Conservation (phyloP, 208 protist species). For the Trypanosoma congolense region DNA sequence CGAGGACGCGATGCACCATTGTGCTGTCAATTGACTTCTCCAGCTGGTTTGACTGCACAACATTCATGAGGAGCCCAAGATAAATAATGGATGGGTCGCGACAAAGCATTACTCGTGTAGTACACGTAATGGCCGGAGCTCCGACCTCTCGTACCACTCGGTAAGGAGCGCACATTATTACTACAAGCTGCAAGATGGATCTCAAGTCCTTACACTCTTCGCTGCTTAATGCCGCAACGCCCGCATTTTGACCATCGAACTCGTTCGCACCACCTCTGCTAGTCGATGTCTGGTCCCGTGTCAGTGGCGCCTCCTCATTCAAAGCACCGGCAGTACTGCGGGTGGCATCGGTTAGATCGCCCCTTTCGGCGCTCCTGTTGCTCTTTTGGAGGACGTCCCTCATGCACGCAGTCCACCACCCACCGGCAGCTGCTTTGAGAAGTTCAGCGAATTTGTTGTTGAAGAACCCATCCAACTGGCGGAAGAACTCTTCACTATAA, state of each 20-base stretch:
- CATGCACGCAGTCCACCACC: conserved; percentile 49
- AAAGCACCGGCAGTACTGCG: background rate
- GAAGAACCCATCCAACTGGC: conserved; percentile 44
- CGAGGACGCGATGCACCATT: conserved; percentile 51
- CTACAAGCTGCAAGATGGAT: conserved; percentile 44
- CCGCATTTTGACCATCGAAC: background rate
- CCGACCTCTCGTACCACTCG: conserved; percentile 41
- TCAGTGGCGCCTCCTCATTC: background rate
- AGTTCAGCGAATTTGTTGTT: conserved; percentile 38
- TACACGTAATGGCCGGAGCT: conserved; percentile 38
- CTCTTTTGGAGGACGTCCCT: conserved; percentile 29
- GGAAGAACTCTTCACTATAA: conserved; percentile 57
- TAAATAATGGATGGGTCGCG: conserved; percentile 73
- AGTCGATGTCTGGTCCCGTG: background rate
- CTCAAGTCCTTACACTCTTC: conserved; percentile 41
- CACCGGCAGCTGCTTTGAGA: conserved; percentile 41
- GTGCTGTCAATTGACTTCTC: conserved; percentile 42
- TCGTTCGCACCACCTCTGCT: background rate
- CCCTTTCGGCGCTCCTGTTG: conserved; percentile 3
- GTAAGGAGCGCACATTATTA: conserved; percentile 56
- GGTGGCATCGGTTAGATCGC: background rate
- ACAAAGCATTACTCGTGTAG: conserved; percentile 60
- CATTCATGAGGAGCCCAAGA: conserved; percentile 67
- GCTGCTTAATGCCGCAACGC: background rate
- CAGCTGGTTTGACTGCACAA: conserved; percentile 27